phyloP scores from a whole-genome alignment of 176 grass and related monocot genomes.

The Avena insularis region DNA sequence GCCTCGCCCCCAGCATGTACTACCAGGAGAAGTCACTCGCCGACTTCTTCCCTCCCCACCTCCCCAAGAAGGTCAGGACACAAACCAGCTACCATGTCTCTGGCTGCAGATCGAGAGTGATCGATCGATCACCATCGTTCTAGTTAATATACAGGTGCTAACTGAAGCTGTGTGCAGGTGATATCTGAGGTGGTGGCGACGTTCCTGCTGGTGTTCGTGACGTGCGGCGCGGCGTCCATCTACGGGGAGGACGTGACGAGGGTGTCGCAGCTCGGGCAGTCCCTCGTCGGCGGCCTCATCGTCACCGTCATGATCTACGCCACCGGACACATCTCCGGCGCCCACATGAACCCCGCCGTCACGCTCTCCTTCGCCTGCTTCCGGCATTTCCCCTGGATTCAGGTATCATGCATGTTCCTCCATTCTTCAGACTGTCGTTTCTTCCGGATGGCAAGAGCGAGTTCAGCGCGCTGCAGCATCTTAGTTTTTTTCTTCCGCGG shows the following conservation, averaged over 20 bases:
- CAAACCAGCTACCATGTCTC: background rate
- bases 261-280: conserved; percentile 83
- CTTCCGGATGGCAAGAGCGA: too few relatives aligned
- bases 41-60: conserved; percentile 74
- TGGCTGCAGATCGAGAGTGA: background rate
- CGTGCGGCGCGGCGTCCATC: conserved; percentile 78
- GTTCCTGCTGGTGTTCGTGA: conserved; percentile 91
- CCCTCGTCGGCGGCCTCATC: conserved; percentile 71
- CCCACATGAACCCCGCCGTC: conserved; percentile 96
- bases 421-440: background rate
- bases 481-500: background rate
- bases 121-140: background rate
- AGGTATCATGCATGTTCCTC: conserved; percentile 46
- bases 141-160: background rate
- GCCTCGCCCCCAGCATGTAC: conserved; percentile 44
- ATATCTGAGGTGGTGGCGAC: conserved; percentile 85
- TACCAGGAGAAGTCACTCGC: conserved; percentile 63
- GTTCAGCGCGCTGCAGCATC: too few relatives aligned
- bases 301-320: conserved; percentile 96
- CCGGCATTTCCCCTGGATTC: conserved; percentile 90
- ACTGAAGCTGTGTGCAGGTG: conserved; percentile 47
- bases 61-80: conserved; percentile 61
- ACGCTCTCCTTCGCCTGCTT: conserved; percentile 89
- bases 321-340: conserved; percentile 92
- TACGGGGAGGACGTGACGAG: conserved; percentile 62